phyloP scores from a whole-genome alignment of 2,329 filamentous ascomycete genomes.

The Pyrenophora graminea region DNA sequence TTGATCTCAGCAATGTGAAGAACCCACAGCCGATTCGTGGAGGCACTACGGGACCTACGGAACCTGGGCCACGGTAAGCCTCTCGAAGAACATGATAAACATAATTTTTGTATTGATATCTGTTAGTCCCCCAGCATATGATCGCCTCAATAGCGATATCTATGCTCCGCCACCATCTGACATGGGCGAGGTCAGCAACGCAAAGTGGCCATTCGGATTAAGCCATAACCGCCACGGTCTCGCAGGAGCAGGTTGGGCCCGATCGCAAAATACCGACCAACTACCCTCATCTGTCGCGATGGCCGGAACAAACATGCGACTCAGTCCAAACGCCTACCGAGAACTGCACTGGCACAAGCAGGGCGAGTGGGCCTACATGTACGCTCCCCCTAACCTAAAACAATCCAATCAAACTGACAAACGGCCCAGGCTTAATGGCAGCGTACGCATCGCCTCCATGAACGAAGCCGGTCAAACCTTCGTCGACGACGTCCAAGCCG shows the following conservation, averaged over 20 bases:
- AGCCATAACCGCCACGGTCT: conserved; percentile 49
- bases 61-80: conserved; percentile 43
- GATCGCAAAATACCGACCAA: conserved; percentile 47
- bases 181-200: conserved; percentile 45
- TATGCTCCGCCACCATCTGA: conserved; percentile 48
- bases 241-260: conserved; percentile 47
- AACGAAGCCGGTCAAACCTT: conserved; percentile 57
- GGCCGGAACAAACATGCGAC: conserved; percentile 51
- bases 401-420: not conserved
- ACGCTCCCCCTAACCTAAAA: not conserved
- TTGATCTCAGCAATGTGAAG: conserved; percentile 45
- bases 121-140: conserved; percentile 27
- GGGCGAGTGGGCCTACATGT: conserved; percentile 57
- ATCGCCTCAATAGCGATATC: conserved; percentile 48
- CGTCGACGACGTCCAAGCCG: conserved; percentile 47
- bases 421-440: conserved; percentile 50
- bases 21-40: conserved; percentile 50
- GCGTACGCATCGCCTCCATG: conserved; percentile 56
- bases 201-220: conserved; percentile 50
- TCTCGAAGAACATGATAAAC: not conserved
- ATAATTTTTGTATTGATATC: not conserved
- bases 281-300: conserved; percentile 48
- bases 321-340: conserved; percentile 57
- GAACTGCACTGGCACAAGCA: conserved; percentile 68
- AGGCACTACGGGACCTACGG: conserved; percentile 44